Conservation (phyloP, 2,329 filamentous ascomycete genomes). For the Cladosporium sp. region DNA sequence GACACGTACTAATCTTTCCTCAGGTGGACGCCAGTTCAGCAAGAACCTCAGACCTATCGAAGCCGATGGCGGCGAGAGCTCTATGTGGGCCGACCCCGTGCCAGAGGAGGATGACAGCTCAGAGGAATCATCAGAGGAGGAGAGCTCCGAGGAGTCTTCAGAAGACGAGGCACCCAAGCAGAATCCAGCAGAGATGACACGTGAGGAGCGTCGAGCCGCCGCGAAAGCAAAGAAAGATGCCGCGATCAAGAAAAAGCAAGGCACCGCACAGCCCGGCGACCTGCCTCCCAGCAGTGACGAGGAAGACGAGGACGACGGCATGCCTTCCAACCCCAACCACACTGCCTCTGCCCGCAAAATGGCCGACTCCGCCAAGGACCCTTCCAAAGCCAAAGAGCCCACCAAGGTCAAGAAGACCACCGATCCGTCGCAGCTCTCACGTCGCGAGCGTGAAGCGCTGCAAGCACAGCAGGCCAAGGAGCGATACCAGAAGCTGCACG, state of each 20-base stretch:
- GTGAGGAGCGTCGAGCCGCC: conserved; percentile 80
- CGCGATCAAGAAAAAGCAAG: conserved; percentile 70
- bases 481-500: conserved; percentile 85
- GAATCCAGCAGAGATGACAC: conserved; percentile 56
- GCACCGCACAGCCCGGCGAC: conserved; percentile 75
- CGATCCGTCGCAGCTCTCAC: conserved; percentile 53
- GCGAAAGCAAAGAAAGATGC: conserved; percentile 91
- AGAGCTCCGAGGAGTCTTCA: conserved; percentile 42
- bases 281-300: conserved; percentile 66
- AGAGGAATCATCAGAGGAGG: conserved; percentile 45
- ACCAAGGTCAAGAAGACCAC: conserved; percentile 57
- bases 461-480: conserved; percentile 87
- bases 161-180: conserved; percentile 34
- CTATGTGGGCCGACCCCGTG: conserved; percentile 72
- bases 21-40: conserved; percentile 94
- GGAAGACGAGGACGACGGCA: conserved; percentile 56
- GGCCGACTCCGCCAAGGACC: conserved; percentile 56
- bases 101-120: conserved; percentile 50
- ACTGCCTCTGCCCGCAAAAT: conserved; percentile 64
- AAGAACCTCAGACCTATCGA: conserved; percentile 84
- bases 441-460: conserved; percentile 70
- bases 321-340: conserved; percentile 91
- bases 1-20: conserved; percentile 17
- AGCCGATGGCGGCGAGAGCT: conserved; percentile 79
- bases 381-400: conserved; percentile 45